Conservation (phyloP, 495 filamentous ascomycete genomes). For the Trichoderma parareesei region DNA sequence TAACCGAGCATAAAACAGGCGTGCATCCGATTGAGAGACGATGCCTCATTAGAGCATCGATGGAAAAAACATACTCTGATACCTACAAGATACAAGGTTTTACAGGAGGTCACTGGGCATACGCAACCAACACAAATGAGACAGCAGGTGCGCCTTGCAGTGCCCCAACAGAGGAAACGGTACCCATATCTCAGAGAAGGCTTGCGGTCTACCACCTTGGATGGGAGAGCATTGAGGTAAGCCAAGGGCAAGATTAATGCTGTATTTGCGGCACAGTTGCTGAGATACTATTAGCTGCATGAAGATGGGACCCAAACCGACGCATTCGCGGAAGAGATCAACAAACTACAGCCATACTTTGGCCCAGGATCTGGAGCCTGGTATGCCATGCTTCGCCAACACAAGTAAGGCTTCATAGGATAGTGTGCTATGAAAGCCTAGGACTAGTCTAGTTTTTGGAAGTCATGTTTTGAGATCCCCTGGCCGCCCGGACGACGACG, state of each 20-base stretch:
- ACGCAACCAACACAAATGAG: neutral
- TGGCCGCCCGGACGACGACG: no score
- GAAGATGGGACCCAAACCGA: neutral
- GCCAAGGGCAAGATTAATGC: neutral
- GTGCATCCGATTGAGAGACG: neutral
- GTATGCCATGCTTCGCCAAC: slow-evolving; percentile 1
- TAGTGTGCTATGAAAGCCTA: no score
- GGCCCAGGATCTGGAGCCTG: neutral
- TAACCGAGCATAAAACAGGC: neutral
- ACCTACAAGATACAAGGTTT: neutral
- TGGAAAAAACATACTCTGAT: neutral
- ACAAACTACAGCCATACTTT: neutral
- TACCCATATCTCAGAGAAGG: neutral
- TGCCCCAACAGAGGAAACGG: neutral
- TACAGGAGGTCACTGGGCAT: neutral
- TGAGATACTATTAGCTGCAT: neutral
- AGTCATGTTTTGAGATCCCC: no score
- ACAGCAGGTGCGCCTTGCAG: neutral
- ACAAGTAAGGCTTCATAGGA: neutral
- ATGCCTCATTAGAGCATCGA: neutral
- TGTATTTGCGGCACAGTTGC: neutral
- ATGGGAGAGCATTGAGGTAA: slow-evolving; percentile 5
- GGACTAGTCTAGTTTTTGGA: no score
- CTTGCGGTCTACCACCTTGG: neutral
- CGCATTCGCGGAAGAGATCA: neutral